A percentile compares a stretch with the other conserved stretches of the same genome.
Conservation (phyloP, 1,284 basidiomycete genomes). For the Cerioporus squamosus region DNA sequence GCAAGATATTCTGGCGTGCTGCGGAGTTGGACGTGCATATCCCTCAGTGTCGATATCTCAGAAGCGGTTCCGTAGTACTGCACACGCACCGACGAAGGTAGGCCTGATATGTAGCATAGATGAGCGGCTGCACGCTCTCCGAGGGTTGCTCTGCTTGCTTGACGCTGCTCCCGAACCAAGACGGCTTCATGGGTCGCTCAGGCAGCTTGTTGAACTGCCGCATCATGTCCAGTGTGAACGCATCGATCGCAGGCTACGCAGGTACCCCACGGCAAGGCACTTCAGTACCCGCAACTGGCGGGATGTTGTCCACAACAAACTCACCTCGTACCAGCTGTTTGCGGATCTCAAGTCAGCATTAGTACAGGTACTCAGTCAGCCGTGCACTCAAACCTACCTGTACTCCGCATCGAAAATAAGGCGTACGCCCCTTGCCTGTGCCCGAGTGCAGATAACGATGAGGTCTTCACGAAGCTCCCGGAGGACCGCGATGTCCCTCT, state of each 20-base stretch:
- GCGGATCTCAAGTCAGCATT: not conserved
- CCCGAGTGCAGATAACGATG: slow-evolving; percentile 54
- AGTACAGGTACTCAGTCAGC: not conserved
- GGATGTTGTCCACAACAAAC: not conserved
- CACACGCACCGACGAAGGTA: slow-evolving; percentile 71
- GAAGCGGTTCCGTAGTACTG: too few species aligned
- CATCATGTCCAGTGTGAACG: slow-evolving; percentile 76
- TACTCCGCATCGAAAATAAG: slow-evolving; percentile 87
- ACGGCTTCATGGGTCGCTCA: slow-evolving; percentile 23
- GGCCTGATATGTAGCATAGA: slow-evolving; percentile 86
- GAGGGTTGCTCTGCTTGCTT: not conserved
- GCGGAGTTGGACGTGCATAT: not conserved
- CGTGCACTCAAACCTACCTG: slow-evolving; percentile 46
- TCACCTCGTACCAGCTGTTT: slow-evolving; percentile 67
- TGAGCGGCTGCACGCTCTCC: slow-evolving; percentile 55
- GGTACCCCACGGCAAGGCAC: not conserved
- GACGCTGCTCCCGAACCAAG: slow-evolving; percentile 13
- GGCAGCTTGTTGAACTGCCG: slow-evolving; percentile 74
- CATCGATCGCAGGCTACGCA: slow-evolving; percentile 77
- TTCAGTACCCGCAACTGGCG: not conserved
- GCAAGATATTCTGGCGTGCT: slow-evolving; percentile 74
- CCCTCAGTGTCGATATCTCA: not conserved
- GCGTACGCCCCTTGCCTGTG: slow-evolving; percentile 61
- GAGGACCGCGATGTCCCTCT: slow-evolving; percentile 62
- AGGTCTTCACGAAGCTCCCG: slow-evolving; percentile 65